phyloP scores from a whole-genome alignment of 2,329 filamentous ascomycete genomes.

The Leptographium lundbergii region DNA sequence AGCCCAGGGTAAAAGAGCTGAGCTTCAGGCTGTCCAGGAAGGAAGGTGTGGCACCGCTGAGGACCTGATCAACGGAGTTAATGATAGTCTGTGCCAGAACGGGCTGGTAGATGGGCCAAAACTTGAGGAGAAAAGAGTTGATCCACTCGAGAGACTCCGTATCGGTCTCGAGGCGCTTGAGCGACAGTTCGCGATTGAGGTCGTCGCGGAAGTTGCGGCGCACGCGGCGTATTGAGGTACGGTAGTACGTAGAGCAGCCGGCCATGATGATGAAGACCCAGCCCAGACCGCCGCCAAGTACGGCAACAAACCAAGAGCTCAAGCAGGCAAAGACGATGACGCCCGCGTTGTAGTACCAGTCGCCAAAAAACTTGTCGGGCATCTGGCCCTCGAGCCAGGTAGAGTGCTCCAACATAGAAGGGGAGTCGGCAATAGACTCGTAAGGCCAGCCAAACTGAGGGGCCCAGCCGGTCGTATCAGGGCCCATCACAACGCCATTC shows the following conservation, averaged over 20 bases:
- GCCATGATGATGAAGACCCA: conserved; percentile 95
- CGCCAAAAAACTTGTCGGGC: conserved; percentile 83
- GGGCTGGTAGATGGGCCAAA: conserved; percentile 97
- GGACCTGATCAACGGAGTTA: conserved; percentile 86
- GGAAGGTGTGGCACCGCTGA: conserved; percentile 80
- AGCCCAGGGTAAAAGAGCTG: conserved; percentile 86
- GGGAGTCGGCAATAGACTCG: conserved; percentile 43
- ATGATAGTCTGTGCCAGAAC: conserved; percentile 87
- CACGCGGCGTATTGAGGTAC: conserved; percentile 85
- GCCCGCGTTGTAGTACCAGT: conserved; percentile 98
- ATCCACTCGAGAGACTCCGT: conserved; percentile 96
- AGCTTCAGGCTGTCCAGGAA: conserved; percentile 91
- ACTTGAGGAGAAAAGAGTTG: conserved; percentile 96
- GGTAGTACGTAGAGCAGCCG: conserved; percentile 85
- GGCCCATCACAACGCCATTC: conserved; percentile 41
- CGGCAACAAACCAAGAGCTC: conserved; percentile 76
- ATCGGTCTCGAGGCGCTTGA: conserved; percentile 79
- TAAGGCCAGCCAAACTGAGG: conserved; percentile 65
- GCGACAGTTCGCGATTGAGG: conserved; percentile 68
- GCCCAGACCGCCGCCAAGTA: conserved; percentile 78
- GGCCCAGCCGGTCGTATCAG: conserved; percentile 64
- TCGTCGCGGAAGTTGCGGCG: conserved; percentile 95
- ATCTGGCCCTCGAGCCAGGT: conserved; percentile 76
- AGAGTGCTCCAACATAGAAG: conserved; percentile 72
- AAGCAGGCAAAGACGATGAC: conserved; percentile 89